Conservation (phyloP, 2,329 filamentous ascomycete species). For the Diaporthe velutina region DNA sequence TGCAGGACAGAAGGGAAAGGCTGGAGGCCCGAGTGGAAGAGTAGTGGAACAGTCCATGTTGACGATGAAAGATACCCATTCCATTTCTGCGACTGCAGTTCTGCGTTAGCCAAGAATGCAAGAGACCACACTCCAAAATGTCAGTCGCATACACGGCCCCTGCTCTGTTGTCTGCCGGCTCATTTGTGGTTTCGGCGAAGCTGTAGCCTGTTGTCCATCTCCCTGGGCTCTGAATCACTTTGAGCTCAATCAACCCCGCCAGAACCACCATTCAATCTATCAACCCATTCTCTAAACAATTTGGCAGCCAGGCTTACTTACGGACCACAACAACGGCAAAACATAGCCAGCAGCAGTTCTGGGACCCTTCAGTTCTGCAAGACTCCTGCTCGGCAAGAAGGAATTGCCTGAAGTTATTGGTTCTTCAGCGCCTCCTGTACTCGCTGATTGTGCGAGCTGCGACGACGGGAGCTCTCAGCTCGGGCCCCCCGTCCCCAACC, state of each 20-base stretch:
- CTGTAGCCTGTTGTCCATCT: neutral
- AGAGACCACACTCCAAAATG: neutral
- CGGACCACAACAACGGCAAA: neutral
- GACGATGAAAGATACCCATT: conserved; percentile 14
- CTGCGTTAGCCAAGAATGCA: neutral
- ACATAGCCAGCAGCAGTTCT: neutral
- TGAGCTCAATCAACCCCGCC: neutral
- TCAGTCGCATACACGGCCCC: neutral
- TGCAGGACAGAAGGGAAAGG: conserved; percentile 64
- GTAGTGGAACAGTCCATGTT: neutral
- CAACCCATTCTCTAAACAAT: neutral
- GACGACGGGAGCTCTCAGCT: neutral
- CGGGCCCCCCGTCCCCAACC: conserved; percentile 2
- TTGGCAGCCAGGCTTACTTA: neutral
- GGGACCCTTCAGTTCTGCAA: neutral
- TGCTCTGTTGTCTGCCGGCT: neutral
- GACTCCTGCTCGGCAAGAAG: neutral
- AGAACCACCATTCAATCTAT: neutral
- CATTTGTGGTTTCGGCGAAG: neutral
- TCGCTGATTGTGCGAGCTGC: neutral
- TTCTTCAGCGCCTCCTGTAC: neutral
- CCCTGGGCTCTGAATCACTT: neutral
- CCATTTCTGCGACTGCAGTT: neutral
- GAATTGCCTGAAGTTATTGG: neutral
- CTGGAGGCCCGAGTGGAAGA: neutral